A percentile compares a stretch with the other conserved stretches of the same genome.
These are phyloP conservation scores for Cutaneotrichosporon spelunceum DNA, from an alignment of 1,284 basidiomycete genomes.

Conservation along the genomic window DNA sequence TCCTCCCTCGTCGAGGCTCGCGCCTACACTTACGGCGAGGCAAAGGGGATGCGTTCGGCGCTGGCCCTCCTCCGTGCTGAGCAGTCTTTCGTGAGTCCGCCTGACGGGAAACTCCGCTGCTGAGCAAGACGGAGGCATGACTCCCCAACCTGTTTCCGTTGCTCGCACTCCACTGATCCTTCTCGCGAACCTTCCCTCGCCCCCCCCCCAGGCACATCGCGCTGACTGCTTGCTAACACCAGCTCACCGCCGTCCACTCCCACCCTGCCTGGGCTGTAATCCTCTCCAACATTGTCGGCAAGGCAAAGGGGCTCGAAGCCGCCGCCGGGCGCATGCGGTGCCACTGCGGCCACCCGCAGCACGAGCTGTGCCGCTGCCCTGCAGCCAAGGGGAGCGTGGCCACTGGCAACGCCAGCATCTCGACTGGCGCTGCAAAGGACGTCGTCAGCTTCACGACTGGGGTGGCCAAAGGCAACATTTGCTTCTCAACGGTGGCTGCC, in stretches of 20 bases:
- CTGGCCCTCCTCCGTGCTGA: not conserved
- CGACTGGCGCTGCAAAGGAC: not conserved
- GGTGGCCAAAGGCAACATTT: not conserved
- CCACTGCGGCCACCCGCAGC: not conserved
- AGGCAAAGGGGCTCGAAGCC: not conserved
- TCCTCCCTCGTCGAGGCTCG: not conserved
- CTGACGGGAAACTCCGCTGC: not conserved
- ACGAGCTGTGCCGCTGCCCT: constrained; percentile 1
- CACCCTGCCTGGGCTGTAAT: not conserved
- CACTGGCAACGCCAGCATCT: not conserved
- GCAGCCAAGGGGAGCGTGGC: not conserved
- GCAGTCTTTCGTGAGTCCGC: not conserved
- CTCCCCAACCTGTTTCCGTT: too few species aligned
- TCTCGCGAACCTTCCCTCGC: not conserved
- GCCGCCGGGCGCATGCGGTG: not conserved
- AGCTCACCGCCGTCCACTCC: not conserved
- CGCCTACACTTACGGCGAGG: constrained; percentile 1
- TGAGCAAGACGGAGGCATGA: not conserved
- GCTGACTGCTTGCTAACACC: not conserved
- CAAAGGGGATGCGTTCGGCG: not conserved
- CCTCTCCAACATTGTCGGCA: not conserved
- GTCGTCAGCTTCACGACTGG: not conserved
- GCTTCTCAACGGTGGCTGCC: too few species aligned
- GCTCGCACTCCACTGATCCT: not conserved
- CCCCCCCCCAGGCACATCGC: not conserved